Base-by-base conservation (phyloP, 768 basidiomycete genomes). In the Podaxis sp. region DNA sequence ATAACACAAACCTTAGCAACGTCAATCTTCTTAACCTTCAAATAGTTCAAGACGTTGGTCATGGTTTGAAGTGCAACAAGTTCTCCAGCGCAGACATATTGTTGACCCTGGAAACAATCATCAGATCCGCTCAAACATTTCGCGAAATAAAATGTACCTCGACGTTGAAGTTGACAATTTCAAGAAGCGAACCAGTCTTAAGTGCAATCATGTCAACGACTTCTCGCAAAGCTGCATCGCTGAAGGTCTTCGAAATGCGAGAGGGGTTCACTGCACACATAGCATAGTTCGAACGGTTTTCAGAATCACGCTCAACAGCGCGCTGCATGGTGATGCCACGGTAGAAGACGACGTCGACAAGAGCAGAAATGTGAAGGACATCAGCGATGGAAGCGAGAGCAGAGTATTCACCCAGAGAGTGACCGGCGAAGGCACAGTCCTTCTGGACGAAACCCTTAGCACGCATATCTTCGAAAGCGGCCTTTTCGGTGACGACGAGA, bases 241-340 rank as follows among this genome's bases (percentile, higher is more conserved):
- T 94, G 82, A 99, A 99, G 1, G 93, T 89, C 73, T 89, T 90
- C 37, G 94, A 93, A 65, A 99, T 93, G 59, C 96, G 90, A 68
- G 93, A 90, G 2, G 96, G 96, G 74, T 99, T 98, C 68, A 97
- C 92, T n/a, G 97, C 96, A 75, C 95, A 96, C 97, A 99, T 98
- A 8, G 94, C 96, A 69, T 98, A 99, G 73, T 96, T 94, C 25
- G 94, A 96, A 40, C 97, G 86, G 70, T 96, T 96, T 61, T 91
- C 80, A 1, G 89, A 81, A 71, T 99, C 97, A 36, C 97, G 93
- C 76, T 97, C 94, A 62, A 99, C 97, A 27, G 97, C 97, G 24
- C 97, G 94, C 72, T 98, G 97, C 97, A 98, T 99, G 38, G 97
- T 99, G 72, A 99, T 96, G 68, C 97, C 97, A 73, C 97, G 94